Base-by-base conservation (phyloP, 495 filamentous ascomycete genomes). In the Parmelia sp. region DNA sequence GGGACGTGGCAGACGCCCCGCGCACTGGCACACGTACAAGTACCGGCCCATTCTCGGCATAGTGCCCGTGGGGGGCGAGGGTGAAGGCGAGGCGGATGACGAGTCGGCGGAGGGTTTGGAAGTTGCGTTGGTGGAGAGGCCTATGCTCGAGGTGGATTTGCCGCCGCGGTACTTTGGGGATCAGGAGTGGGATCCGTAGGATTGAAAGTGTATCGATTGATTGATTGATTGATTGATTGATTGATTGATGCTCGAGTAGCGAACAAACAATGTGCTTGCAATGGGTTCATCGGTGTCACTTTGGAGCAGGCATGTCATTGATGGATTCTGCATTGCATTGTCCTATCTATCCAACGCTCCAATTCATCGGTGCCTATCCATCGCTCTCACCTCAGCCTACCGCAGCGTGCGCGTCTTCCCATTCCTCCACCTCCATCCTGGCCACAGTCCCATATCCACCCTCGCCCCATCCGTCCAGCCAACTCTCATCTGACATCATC, bases 1-100 rank as follows among this genome's bases (percentile, higher is more conserved):
- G 62, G 67, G 73, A 63, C 29, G 35, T 31, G 63, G 57, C 44
- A 36, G 27, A 35, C 53, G 53, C 39, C 58, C 44, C 37, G 75
- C 78, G 27, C 87, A 81, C 69, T 97, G 91, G 92, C 83, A 83
- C 67, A 93, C 91, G 12, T 90, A 88, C 75, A 92, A 94, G 71
- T 99, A 96, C 72, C 80, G 91, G 63, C 89, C 92, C 12, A 91
- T 99, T 65, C 75, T 99, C 68, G 94, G 92, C 7, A 88, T 97
- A 36, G 88, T 93, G 19, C 86, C 88, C 23, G 75, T 98, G 31
- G 77, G 78, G 23, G 68, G 67, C 27, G 73, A 58, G 15, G 66
- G n/a, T 23, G 73, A 71, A 25, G 71, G 71, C 36, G 67, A 72
- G 19, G 62, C 70, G 33, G 68, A 69, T 25, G 59, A 71, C 8